Conservation (phyloP, 2,329 filamentous ascomycete species). For the Aspergillus sp. region DNA sequence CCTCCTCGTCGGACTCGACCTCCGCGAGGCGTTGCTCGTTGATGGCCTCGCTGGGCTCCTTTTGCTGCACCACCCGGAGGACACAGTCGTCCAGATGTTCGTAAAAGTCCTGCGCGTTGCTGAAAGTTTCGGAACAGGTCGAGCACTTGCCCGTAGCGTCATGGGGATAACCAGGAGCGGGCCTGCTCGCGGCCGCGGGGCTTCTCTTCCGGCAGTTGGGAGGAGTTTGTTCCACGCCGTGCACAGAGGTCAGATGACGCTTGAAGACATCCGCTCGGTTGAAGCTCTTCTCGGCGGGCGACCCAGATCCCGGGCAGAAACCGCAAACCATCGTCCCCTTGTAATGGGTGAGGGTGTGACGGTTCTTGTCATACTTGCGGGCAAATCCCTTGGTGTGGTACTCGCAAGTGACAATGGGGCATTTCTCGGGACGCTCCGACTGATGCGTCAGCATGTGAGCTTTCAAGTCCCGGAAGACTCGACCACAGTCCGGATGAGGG, state of each 20-base stretch:
- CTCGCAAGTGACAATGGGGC: conserved; percentile 86
- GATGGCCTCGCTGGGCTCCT: conserved; percentile 58
- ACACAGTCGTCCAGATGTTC: conserved; percentile 82
- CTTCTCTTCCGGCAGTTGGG: conserved; percentile 85
- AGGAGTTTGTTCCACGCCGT: conserved; percentile 88
- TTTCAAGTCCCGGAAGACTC: conserved; percentile 85
- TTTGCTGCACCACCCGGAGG: conserved; percentile 61
- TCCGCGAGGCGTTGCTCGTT: conserved; percentile 56
- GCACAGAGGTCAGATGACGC: conserved; percentile 84
- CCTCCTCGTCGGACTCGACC: conserved; percentile 59
- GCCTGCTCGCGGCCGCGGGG: conserved; percentile 53
- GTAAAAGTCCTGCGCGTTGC: conserved; percentile 91
- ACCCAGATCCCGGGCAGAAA: conserved; percentile 87
- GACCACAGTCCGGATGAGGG: conserved; percentile 79
- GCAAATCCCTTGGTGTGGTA: conserved; percentile 92
- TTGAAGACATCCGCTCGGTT: conserved; percentile 97
- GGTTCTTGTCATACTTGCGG: conserved; percentile 93
- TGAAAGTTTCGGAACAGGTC: conserved; percentile 82
- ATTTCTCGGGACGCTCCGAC: conserved; percentile 88
- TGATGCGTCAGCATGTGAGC: conserved; percentile 95
- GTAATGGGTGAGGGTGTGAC: conserved; percentile 92
- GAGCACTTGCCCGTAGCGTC: conserved; percentile 86
- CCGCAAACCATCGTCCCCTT: conserved; percentile 97
- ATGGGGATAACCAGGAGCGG: conserved; percentile 67
- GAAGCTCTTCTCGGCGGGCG: conserved; percentile 88